Percentiles rank a stretch among this genome's conserved stretches.
phyloP scores from a whole-genome alignment of 2,329 filamentous ascomycete species.

The Bipolaris sorokiniana region DNA sequence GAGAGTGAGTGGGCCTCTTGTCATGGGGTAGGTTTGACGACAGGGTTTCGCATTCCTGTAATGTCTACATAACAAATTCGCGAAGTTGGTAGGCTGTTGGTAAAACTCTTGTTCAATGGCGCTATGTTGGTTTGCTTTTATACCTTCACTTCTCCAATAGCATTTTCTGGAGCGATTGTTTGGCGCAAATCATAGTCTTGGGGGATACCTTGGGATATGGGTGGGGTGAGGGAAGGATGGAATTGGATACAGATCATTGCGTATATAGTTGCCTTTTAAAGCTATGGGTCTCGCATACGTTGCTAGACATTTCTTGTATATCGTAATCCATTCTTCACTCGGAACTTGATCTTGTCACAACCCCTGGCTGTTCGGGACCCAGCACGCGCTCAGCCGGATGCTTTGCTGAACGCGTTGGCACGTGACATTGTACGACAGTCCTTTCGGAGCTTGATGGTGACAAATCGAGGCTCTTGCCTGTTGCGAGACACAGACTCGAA shows the following conservation, averaged over 20 bases:
- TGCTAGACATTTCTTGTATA: slow-evolving; percentile 21
- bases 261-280: slow-evolving; percentile 18
- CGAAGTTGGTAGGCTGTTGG: slow-evolving; percentile 1
- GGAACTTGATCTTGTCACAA: neutral
- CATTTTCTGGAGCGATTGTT: slow-evolving; percentile 47
- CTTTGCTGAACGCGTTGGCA: neutral
- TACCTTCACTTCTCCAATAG: slow-evolving; percentile 30
- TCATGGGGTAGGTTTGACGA: neutral
- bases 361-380: neutral
- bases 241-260: slow-evolving; percentile 31
- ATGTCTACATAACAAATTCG: neutral
- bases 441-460: neutral
- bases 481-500: neutral
- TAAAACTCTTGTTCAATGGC: neutral
- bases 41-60: neutral
- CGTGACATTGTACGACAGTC: neutral
- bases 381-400: neutral
- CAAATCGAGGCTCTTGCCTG: neutral
- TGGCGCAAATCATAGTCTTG: slow-evolving; percentile 39
- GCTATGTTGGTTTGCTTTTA: slow-evolving; percentile 7
- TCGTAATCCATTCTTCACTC: slow-evolving; percentile 27
- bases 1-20: neutral
- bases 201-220: slow-evolving; percentile 32
- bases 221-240: slow-evolving; percentile 15
- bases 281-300: slow-evolving; percentile 13